Evolutionary conservation across 352 stramenopile species (phyloP).

Genomic region (Phytophthora tentaculata): DNA sequence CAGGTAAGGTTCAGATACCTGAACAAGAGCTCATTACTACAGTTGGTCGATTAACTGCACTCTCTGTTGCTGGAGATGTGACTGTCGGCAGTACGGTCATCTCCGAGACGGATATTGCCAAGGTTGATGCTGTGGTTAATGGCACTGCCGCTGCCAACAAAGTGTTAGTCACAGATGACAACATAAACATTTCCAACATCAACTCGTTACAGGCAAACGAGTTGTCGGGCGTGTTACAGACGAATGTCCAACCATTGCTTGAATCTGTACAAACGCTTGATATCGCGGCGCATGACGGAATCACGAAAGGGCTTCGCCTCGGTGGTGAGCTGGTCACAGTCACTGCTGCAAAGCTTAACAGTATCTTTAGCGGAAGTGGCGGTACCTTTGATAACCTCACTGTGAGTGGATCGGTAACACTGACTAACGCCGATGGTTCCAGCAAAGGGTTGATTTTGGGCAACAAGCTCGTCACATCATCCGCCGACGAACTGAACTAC

Average conservation of each 20-base stretch:
- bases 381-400: neutral
- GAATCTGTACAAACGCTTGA: constrained; percentile 1
- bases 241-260: neutral
- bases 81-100: neutral
- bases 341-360: neutral
- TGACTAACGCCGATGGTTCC: neutral
- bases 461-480: neutral
- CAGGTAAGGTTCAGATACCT: neutral
- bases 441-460: neutral
- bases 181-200: constrained; percentile 1
- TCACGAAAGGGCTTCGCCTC: neutral
- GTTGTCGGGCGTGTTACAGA: neutral
- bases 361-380: neutral
- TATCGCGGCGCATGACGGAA: neutral
- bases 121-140: neutral
- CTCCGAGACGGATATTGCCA: constrained; percentile 1
- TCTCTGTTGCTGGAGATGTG: neutral
- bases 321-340: neutral
- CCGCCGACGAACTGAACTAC: neutral
- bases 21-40: neutral
- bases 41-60: neutral
- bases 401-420: neutral
- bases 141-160: neutral
- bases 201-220: neutral
- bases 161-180: neutral